phyloP scores from a whole-genome alignment of 306 rosid species.

The Castanospermum australe region DNA sequence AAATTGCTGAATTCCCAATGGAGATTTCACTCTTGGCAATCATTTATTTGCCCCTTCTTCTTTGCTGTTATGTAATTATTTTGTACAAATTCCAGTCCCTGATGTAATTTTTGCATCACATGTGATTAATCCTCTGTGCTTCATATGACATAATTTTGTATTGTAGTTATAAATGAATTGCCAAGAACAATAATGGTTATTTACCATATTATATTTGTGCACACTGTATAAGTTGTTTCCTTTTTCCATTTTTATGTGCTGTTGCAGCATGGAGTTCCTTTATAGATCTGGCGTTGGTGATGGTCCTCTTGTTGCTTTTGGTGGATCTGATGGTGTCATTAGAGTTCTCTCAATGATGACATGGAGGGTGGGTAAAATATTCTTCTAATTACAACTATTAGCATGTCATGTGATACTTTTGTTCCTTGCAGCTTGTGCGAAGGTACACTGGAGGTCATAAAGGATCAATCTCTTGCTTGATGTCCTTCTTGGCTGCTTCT shows the following conservation, averaged over 20 bases:
- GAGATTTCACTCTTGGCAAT: neutral
- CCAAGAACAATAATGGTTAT: neutral
- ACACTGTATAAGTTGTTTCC: neutral
- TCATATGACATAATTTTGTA: neutral
- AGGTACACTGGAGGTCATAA: conserved; percentile 96
- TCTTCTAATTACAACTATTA: conserved; percentile 17
- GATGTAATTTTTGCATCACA: conserved; percentile 10
- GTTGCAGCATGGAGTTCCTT: conserved; percentile 96
- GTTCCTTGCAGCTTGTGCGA: conserved; percentile 80
- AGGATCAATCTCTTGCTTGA: conserved; percentile 94
- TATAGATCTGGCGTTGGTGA: conserved; percentile 79
- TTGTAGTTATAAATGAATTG: neutral
- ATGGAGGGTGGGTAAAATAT: conserved; percentile 76
- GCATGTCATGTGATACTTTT: conserved; percentile 33
- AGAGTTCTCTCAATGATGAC: conserved; percentile 98
- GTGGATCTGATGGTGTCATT: conserved; percentile 96
- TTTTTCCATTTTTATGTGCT: conserved; percentile 28
- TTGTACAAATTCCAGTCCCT: neutral
- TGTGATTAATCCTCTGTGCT: conserved; percentile 4
- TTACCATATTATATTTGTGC: neutral
- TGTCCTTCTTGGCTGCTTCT: conserved; percentile 90
- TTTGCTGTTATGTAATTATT: conserved; percentile 16
- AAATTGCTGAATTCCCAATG: conserved; percentile 12
- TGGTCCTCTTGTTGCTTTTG: conserved; percentile 98
- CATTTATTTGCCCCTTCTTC: neutral